Evolutionary conservation across 148 eudicot genomes (phyloP), one percentile per base, ranked within the genome.

Genomic region (Amaranthus palmeri): DNA sequence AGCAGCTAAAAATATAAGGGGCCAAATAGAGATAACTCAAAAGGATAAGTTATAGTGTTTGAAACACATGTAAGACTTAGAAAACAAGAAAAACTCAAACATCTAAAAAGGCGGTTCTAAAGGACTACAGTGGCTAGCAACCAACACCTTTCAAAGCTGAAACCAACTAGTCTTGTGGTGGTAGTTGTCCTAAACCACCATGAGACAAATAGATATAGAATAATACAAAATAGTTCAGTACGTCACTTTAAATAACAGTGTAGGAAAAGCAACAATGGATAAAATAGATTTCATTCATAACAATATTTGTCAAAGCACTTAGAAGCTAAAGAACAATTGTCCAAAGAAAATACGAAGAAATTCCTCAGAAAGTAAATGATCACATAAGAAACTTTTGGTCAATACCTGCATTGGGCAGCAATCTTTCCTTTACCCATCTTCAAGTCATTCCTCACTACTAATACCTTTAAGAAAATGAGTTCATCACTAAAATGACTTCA

Each of bases 381-480:
- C 7, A 71, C 41, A 74, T n/a, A 68, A 44, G 61, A 65, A n/a
- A 7, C 42, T 25, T 66, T 8, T 10, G 25, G 43, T 3, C 54
- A 49, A 50, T 71, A 92, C 99, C 99, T 95, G 99, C 99, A 95
- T 71, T 95, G 99, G 5, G 97, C 99, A 79, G 99, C 93, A 86
- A 92, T 95, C 82, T 95, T 95, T 78, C 99, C 99, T 79, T 95
- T 95, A 44, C 99, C 99, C 99, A 95, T 95, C 88, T 95, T 95
- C 76, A 95, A 79, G 81, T 95, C 99, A 84, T 95, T 95, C 78
- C 99, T 85, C 76, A 95, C 99, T 68, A 95, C 99, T 88, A 92
- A 84, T 79, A 95, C 98, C 98, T 93, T 43, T 55, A 70, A 69
- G 68, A 70, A 10, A 40, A 54, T 40, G 72, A 57, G 1, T 7